These are phyloP conservation scores for Rhododendron henanense DNA, from an alignment of 148 eudicot species.

Conservation along the genomic window DNA sequence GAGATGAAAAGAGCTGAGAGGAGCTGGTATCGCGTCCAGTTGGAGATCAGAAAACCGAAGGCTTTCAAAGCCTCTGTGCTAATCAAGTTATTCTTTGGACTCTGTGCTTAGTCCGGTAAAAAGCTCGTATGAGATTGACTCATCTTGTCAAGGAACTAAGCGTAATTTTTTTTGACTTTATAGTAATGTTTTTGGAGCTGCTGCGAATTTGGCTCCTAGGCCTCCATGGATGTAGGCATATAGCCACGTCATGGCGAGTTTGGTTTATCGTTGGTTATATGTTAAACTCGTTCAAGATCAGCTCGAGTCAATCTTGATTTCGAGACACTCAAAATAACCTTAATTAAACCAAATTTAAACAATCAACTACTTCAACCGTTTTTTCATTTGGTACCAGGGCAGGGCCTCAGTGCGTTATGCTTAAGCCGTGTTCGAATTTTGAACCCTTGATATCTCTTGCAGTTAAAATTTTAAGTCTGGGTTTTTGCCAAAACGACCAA, in stretches of 20 bases:
- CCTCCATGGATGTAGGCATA: neutral
- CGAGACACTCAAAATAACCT: neutral
- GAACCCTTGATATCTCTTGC: neutral
- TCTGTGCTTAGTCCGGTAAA: neutral
- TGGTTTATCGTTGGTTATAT: neutral
- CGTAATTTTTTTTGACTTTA: neutral
- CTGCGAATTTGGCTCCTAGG: neutral
- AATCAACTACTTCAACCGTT: neutral
- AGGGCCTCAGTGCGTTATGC: no score
- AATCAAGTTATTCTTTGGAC: neutral
- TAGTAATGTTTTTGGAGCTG: no score
- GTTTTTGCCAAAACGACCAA: neutral
- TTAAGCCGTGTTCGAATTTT: neutral
- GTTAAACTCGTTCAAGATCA: neutral
- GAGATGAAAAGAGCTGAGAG: neutral
- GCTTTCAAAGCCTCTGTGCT: neutral
- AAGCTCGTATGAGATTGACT: neutral
- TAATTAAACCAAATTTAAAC: neutral
- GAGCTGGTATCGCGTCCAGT: neutral
- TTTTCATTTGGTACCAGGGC: no score
- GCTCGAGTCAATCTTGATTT: neutral
- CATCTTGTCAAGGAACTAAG: neutral
- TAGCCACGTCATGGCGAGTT: neutral
- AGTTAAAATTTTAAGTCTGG: neutral
- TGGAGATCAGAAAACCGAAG: neutral